Evolutionary conservation across 805 yeast genomes (phyloP).

Genomic region (Wickerhamiella domercqiae): DNA sequence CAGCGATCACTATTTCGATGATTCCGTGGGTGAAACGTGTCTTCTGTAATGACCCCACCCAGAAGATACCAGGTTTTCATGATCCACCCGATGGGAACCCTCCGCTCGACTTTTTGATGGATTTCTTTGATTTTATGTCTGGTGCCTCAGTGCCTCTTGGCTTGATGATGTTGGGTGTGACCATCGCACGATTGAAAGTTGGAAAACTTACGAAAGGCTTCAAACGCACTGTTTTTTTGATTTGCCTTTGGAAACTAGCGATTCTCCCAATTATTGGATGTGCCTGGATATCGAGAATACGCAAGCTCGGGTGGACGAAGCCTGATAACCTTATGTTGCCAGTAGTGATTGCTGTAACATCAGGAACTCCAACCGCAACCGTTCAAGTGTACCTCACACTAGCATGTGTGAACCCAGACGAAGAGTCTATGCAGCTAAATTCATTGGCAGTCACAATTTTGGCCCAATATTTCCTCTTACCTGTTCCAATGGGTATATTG

Average conservation of each 20-base stretch:
- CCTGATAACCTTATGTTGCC: slow-evolving; percentile 41
- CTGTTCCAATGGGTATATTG: slow-evolving; percentile 57
- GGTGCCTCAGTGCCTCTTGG: slow-evolving; percentile 85
- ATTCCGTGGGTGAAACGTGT: slow-evolving; percentile 74
- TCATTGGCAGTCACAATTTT: slow-evolving; percentile 65
- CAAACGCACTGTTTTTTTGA: slow-evolving; percentile 39
- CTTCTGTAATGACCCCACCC: slow-evolving; percentile 34
- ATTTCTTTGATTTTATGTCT: slow-evolving; percentile 64
- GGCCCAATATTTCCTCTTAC: slow-evolving; percentile 54
- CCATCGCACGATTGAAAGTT: slow-evolving; percentile 60
- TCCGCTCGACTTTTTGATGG: slow-evolving; percentile 73
- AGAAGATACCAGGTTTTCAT: slow-evolving; percentile 34
- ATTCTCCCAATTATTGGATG: slow-evolving; percentile 70
- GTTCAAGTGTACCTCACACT: slow-evolving; percentile 80
- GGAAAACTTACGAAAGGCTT: slow-evolving; percentile 50
- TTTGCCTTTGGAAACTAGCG: slow-evolving; percentile 45
- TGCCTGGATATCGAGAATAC: slow-evolving; percentile 46
- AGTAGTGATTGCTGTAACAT: slow-evolving; percentile 58
- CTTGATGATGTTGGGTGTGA: slow-evolving; percentile 66
- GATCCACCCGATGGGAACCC: slow-evolving; percentile 78
- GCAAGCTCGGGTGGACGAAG: slow-evolving; percentile 48
- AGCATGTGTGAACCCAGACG: slow-evolving; percentile 46
- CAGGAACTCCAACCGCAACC: slow-evolving; percentile 79
- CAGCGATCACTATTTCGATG: slow-evolving; percentile 55
- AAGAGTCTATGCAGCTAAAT: slow-evolving; percentile 47